Percentiles rank a stretch among this genome's conserved stretches.
Conservation (phyloP, 768 basidiomycete genomes). For the Boletus speciosus region DNA sequence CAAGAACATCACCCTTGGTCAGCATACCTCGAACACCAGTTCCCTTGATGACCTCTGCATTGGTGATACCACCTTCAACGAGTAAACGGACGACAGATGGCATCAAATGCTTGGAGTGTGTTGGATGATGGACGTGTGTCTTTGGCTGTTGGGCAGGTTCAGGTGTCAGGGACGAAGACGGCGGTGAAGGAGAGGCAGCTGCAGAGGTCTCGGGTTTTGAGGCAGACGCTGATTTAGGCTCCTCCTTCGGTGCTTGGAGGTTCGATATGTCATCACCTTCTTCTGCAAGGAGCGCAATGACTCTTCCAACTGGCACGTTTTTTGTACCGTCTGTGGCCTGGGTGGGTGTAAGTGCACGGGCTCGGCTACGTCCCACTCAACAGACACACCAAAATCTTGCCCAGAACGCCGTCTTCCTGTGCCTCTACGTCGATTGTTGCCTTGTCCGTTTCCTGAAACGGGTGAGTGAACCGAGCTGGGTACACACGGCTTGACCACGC, state of each 20-base stretch:
- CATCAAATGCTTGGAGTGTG: constrained; percentile 72
- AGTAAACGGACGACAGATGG: constrained; percentile 84
- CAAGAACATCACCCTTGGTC: constrained; percentile 93
- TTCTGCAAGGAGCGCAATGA: constrained; percentile 91
- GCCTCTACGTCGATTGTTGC: constrained; percentile 99
- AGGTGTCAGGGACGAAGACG: constrained; percentile 17
- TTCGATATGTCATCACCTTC: constrained; percentile 94
- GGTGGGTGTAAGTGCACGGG: background rate
- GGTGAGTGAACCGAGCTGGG: background rate
- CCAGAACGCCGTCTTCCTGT: constrained; percentile 92
- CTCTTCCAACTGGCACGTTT: constrained; percentile 80
- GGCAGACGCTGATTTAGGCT: constrained; percentile 13
- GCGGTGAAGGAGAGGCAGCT: constrained; percentile 16
- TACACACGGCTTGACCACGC: constrained; percentile 27
- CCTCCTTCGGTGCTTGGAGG: constrained; percentile 59
- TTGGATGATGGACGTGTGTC: constrained; percentile 37
- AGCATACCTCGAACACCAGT: constrained; percentile 92
- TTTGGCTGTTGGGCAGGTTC: constrained; percentile 23
- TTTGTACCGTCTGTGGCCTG: constrained; percentile 78
- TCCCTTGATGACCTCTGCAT: constrained; percentile 70
- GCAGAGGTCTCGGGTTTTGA: constrained; percentile 22
- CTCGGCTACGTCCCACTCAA: background rate
- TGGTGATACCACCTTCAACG: constrained; percentile 52
- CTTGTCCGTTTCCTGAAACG: constrained; percentile 81
- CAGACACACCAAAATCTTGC: constrained; percentile 79